Evolutionary conservation across 2,329 filamentous ascomycete genomes (phyloP), one percentile per base, ranked within the genome.

Genomic region (Nothophoma quercina): DNA sequence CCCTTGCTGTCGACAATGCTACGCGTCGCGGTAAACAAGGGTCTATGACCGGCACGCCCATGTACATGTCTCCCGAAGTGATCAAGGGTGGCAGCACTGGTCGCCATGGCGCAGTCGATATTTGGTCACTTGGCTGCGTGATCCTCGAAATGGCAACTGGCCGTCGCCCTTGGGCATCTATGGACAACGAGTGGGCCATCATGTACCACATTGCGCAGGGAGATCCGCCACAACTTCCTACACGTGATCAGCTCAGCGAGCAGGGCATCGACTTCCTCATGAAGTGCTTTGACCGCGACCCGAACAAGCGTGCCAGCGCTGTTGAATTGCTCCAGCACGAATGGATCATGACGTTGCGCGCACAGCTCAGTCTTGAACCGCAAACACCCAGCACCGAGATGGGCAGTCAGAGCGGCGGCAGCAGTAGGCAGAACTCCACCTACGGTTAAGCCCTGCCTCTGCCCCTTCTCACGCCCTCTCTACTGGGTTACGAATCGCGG

Each of bases 141-240:
- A 91, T 99, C 60, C 84, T 97, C 33, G 95, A 99, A 75, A 98
- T 99, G 93, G 91, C 91, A 3, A 99, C 95, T 0, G 95, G 95
- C 16, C 86, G 92, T 57, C 87, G 93, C 13, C 95, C 95, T 1
- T 99, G 95, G 95, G 91, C 92, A 21, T 91, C 88, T 60, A 86
- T 98, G 38, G 95, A 99, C 78, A 99, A 99, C 71, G 95, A 99
- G 75, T 99, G 93, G 92, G 95, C 95, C 33, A 98, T 99, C 78
- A 99, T 99, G 95, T 99, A 97, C 83, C 98, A 98, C 79, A 99
- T 99, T 69, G 95, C 95, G 1, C 93, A 96, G 72, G 95, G 95
- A 60, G 96, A 97, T 66, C 90, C 92, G 40, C 95, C 95, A 5
- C 88, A 91, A 70, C 81, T 97, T 49, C 95, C 95, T 1, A 82